Conservation (phyloP, 768 basidiomycete genomes). For the Russula sp. region DNA sequence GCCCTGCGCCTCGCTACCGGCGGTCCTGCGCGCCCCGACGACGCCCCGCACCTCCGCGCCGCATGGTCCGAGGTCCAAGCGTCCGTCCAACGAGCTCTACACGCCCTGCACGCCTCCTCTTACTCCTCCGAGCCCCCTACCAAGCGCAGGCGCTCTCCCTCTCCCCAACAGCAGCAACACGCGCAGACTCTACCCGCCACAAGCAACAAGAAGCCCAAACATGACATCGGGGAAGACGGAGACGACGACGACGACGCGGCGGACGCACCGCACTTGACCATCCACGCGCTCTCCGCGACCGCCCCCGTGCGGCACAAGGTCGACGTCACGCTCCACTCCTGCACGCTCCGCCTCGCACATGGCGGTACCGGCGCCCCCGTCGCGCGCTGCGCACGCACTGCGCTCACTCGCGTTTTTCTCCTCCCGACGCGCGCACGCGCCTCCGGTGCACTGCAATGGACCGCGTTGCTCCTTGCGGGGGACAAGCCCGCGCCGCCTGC, state of each 20-base stretch:
- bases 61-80: conserved; percentile 14
- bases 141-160: conserved; percentile 16
- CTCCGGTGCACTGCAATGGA: conserved; percentile 56
- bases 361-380: conserved; percentile 45
- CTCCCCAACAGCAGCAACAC: background rate
- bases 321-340: conserved; percentile 51
- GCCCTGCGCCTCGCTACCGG: conserved; percentile 12
- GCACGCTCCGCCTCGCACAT: conserved; percentile 48
- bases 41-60: conserved; percentile 5
- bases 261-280: conserved; percentile 47
- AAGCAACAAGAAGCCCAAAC: conserved; percentile 14
- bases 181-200: background rate
- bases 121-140: background rate
- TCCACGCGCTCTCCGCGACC: conserved; percentile 61
- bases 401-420: conserved; percentile 57
- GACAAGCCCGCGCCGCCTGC: conserved; percentile 37
- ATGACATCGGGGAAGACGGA: background rate
- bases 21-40: conserved; percentile 8
- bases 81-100: conserved; percentile 2
- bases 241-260: conserved; percentile 22
- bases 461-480: conserved; percentile 53
- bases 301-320: conserved; percentile 74
- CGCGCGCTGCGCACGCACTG: conserved; percentile 41
- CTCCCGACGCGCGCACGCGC: conserved; percentile 69
- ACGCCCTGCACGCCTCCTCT: background rate